phyloP scores from a whole-genome alignment of 1,284 basidiomycete species.

The Leccinum angustisporum region DNA sequence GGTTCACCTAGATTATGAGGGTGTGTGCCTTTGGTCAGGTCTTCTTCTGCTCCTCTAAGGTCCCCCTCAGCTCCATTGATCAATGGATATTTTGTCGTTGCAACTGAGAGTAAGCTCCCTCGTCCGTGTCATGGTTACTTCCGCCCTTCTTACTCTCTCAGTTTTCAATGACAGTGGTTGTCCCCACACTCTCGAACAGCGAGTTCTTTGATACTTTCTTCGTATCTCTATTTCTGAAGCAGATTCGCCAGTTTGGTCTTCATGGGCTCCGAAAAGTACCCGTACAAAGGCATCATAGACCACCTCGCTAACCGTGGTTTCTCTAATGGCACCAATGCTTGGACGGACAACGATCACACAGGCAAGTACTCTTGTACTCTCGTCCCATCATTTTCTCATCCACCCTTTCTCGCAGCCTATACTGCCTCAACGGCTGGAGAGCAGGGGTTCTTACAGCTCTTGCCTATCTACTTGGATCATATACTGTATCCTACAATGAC shows the following conservation, averaged over 20 bases:
- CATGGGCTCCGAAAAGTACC: constrained; percentile 92
- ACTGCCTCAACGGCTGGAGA: constrained; percentile 97
- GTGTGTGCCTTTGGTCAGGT: constrained; percentile 36
- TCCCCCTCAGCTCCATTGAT: constrained; percentile 72
- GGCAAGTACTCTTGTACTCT: constrained; percentile 9
- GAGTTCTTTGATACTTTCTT: constrained; percentile 28
- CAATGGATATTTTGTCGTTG: constrained; percentile 91
- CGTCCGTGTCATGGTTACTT: background rate
- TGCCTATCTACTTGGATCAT: constrained; percentile 97
- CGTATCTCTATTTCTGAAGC: constrained; percentile 6
- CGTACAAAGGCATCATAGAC: constrained; percentile 97
- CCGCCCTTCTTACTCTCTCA: constrained; percentile 31
- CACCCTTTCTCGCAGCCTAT: constrained; percentile 55
- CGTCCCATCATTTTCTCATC: background rate
- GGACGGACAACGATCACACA: constrained; percentile 86
- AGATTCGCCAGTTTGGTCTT: constrained; percentile 70
- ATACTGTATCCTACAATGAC: constrained; percentile 96
- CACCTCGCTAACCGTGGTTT: constrained; percentile 97
- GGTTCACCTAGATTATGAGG: constrained; percentile 82
- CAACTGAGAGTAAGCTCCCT: constrained; percentile 78
- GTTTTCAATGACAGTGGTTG: constrained; percentile 93
- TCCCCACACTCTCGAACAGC: constrained; percentile 95
- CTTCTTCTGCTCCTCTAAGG: constrained; percentile 7
- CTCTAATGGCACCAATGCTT: constrained; percentile 88
- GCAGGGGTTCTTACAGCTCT: constrained; percentile 91